phyloP scores from a whole-genome alignment of 1,139 yeast genomes.

The Komagataea norvegica region DNA sequence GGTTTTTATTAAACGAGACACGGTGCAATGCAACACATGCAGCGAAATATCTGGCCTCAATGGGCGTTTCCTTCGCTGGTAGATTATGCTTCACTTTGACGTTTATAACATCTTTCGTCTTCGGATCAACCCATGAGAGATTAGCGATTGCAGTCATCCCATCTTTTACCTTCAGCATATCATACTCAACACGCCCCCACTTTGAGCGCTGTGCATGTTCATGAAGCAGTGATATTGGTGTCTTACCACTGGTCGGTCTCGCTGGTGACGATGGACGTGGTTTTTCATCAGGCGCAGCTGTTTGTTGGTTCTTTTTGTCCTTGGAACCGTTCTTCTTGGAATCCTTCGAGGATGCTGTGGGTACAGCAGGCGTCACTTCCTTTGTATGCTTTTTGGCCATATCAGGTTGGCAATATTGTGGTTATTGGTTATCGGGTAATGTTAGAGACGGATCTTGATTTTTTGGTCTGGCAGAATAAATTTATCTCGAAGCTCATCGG shows the following conservation, averaged over 20 bases:
- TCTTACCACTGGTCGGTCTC: conserved; percentile 74
- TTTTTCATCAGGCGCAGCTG: conserved; percentile 14
- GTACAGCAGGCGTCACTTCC: background rate
- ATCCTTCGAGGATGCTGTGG: conserved; percentile 2
- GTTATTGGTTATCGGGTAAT: background rate
- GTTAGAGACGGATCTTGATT: background rate
- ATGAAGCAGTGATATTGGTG: conserved; percentile 80
- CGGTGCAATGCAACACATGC: conserved; percentile 87
- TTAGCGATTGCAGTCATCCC: conserved; percentile 60
- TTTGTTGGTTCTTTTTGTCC: conserved; percentile 10
- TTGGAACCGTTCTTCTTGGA: background rate
- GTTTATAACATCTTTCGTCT: conserved; percentile 61
- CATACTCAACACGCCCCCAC: conserved; percentile 84
- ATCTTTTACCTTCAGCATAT: conserved; percentile 50
- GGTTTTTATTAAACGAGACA: conserved; percentile 71
- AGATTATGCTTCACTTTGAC: conserved; percentile 44
- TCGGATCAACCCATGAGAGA: conserved; percentile 73
- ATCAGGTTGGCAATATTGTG: too few relatives aligned
- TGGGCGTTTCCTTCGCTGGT: conserved; percentile 51
- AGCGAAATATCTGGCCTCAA: conserved; percentile 86
- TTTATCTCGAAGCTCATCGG: conserved; percentile 2
- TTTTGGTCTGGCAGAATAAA: too few relatives aligned
- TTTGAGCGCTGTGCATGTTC: conserved; percentile 86
- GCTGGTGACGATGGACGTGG: conserved; percentile 46
- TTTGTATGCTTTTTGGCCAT: conserved; percentile 10